Base-by-base conservation (phyloP, 192 early-diverging fungal genomes). In the Coemansia sp. region DNA sequence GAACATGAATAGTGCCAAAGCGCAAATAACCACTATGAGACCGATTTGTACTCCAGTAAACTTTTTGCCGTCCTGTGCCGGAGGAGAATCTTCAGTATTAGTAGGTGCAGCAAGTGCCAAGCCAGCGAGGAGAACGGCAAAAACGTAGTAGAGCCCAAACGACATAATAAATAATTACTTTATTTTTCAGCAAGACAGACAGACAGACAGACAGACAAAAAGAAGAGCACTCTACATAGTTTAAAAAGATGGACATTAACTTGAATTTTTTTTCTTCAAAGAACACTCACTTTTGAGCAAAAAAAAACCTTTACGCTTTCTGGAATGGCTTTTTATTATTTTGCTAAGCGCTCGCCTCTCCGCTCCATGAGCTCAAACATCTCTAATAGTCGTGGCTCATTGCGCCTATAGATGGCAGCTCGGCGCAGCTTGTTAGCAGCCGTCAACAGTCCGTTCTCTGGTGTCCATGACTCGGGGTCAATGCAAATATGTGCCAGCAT, bases 341-440 rank as follows among this genome's bases (percentile, higher is more conserved):
- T 13, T 8, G 26, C 8, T 39, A 58, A 26, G 43, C 53, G 42
- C 28, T 61, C 24, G 37, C 24, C 60, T 43, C 18, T 13, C n/a
- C 16, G 26, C 16, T 45, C 56, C 66, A 74, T 68, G 35, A 59
- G 58, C 3, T 23, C 45, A 16, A 61, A 74, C 68, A 76, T 70
- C 1, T 62, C 63, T 7, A 60, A 37, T 21, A 81, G 36, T 0
- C 23, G 46, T 4, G 46, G 11, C 57, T 86, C 83, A 75, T 92
- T 92, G 21, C 71, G 75, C 57, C 88, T 81, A 59, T 83, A 77
- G 48, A 98, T 90, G 42, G 86, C 92, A 28, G 85, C 86, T 34
- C 96, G 88, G 56, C 94, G 90, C 53, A 97, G 73, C 82, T 97
- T 97, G 78, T 90, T 91, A n/a, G 95, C 94, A 21, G 97, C 93